Conservation (phyloP, 306 rosid genomes). For the Carpinus viminea region DNA sequence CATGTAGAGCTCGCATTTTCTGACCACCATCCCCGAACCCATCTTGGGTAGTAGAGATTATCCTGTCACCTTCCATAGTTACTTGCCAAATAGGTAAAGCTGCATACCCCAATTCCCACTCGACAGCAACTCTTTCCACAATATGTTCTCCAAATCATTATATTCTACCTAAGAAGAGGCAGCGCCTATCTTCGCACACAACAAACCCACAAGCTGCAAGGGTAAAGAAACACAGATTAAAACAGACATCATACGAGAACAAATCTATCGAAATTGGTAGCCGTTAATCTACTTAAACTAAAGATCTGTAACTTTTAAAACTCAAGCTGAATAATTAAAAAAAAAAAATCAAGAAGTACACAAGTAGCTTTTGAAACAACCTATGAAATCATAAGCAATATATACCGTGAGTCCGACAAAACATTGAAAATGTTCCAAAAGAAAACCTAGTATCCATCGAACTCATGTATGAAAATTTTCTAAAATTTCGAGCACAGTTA, state of each 20-base stretch:
- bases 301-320: not conserved
- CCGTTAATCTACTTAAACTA: not conserved
- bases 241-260: conserved; percentile 7
- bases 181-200: conserved; percentile 32
- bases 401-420: not conserved
- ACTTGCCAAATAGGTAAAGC: conserved; percentile 38
- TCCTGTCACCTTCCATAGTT: conserved; percentile 71
- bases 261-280: not conserved
- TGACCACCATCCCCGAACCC: conserved; percentile 47
- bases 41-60: conserved; percentile 44
- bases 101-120: conserved; percentile 49
- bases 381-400: not conserved
- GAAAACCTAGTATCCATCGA: not conserved
- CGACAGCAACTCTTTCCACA: conserved; percentile 43
- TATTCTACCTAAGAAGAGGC: conserved; percentile 40
- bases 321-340: not conserved
- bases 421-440: not conserved
- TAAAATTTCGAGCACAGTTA: not conserved
- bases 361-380: not conserved
- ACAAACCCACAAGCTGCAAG: conserved; percentile 29
- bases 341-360: not conserved
- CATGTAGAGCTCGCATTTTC: conserved; percentile 61
- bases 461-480: not conserved
- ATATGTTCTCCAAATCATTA: conserved; percentile 71
- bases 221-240: conserved; percentile 8